Evolutionary conservation across 768 basidiomycete species (phyloP), one percentile per base, ranked within the genome.

Genomic region (Lenzites betulinus): DNA sequence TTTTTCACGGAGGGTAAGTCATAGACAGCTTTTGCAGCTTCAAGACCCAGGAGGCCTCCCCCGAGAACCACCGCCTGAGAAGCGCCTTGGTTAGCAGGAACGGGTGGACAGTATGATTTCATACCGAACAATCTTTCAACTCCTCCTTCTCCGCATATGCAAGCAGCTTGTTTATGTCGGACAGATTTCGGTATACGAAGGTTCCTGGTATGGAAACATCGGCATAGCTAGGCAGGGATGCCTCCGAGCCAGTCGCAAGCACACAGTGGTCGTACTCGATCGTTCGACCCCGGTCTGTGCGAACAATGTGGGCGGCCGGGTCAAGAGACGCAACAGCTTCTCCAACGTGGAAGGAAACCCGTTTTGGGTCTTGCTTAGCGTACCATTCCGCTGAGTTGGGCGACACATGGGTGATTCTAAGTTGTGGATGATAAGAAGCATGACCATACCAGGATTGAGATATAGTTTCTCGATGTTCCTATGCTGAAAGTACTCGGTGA

Each of bases 161-260:
- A 49, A 89, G 80, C 59, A 92, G 86, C 6, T 72, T 75, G 57
- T 89, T 81, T 42, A 92, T 74, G 67, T 92, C 90, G 22, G 84
- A 73, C 46, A 92, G 82, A 61, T 83, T 89, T 33, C 90, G 82
- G 67, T 92, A 92, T 0, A 88, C 87, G 60, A 89, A 90, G 2
- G 87, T 73, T 4, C 90, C 89, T 38, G 76, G 77, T 7, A 78
- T 80, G 30, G 66, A 70, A 1, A 73, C 64, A 5, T 83, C 74
- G 35, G 83, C 73, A 65, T 86, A 88, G 0, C 82, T 76, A 3
- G 89, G 89, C 16, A 90, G 75, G 1, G 79, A 78, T 1, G 88
- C 87, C 23, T 77, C 78, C 0, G 88, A 90, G 1, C 90, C 90
- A 0, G 90, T 90, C 1, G 88, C 85, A 35, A 92, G 73, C 23